Conservation (phyloP, 1,284 basidiomycete species). For the Laetiporus sulphureus region DNA sequence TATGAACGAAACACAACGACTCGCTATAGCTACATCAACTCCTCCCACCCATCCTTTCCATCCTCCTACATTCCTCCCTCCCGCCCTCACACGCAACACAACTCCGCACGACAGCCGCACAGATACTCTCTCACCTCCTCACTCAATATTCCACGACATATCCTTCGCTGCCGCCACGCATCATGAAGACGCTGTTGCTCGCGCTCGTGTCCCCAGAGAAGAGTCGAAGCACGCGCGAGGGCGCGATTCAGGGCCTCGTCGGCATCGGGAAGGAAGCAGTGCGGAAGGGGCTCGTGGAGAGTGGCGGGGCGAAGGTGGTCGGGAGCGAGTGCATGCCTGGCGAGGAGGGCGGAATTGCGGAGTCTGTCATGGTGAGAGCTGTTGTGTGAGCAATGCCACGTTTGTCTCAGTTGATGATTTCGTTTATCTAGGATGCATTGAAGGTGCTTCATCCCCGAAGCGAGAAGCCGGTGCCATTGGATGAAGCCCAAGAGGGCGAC, state of each 20-base stretch:
- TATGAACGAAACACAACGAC: constrained; percentile 4
- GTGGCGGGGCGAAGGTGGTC: constrained; percentile 66
- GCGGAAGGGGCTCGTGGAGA: constrained; percentile 69
- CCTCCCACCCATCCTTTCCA: constrained; percentile 87
- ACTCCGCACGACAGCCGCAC: constrained; percentile 71
- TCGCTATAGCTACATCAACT: constrained; percentile 83
- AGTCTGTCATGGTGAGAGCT: constrained; percentile 49
- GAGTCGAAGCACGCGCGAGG: constrained; percentile 73
- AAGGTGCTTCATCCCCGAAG: constrained; percentile 48
- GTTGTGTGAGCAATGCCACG: constrained; percentile 1
- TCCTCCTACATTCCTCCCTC: constrained; percentile 81
- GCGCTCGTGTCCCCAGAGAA: constrained; percentile 73
- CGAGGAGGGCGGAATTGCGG: constrained; percentile 39
- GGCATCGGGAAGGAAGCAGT: constrained; percentile 83
- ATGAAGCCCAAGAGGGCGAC: constrained; percentile 42
- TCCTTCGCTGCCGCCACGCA: constrained; percentile 79
- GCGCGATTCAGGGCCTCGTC: constrained; percentile 78
- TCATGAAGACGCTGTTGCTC: constrained; percentile 88
- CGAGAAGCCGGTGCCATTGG: constrained; percentile 48
- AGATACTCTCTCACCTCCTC: constrained; percentile 77
- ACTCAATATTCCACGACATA: constrained; percentile 79
- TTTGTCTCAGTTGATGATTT: neutral
- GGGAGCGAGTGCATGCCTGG: constrained; percentile 51
- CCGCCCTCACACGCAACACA: constrained; percentile 50
- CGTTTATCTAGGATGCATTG: constrained; percentile 41